Conservation (phyloP, 2,329 filamentous ascomycete species). For the Fusarium sp. region DNA sequence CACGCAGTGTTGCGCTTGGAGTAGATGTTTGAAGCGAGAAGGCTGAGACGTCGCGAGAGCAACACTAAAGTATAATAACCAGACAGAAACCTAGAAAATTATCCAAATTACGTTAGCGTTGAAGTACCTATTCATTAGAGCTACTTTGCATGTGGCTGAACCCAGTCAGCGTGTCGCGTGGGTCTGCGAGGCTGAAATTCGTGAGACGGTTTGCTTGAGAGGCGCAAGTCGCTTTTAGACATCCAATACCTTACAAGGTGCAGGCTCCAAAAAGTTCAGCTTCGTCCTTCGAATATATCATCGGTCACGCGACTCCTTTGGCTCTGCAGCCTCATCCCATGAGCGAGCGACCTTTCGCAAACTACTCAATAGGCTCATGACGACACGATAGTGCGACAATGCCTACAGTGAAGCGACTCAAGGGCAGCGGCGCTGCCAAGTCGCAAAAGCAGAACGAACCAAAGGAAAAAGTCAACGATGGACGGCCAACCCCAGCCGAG, state of each 20-base stretch:
- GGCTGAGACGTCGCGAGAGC: constrained; percentile 28
- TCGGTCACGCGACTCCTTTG: constrained; percentile 16
- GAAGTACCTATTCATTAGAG: constrained; percentile 13
- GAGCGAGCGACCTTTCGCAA: constrained; percentile 3
- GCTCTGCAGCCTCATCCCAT: constrained; percentile 12
- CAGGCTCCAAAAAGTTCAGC: constrained; percentile 20
- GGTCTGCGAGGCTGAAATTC: constrained; percentile 50
- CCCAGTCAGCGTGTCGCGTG: constrained; percentile 34
- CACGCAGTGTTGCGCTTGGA: constrained; percentile 7
- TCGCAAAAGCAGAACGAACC: constrained; percentile 46
- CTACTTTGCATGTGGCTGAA: constrained; percentile 31
- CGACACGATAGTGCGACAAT: constrained; percentile 48
- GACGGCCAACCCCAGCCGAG: constrained; percentile 65
- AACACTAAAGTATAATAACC: constrained; percentile 4
- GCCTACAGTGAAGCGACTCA: constrained; percentile 68
- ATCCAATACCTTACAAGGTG: constrained; percentile 6
- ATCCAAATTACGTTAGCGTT: too few relatives aligned
- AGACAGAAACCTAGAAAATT: background rate
- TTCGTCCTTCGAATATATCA: constrained; percentile 8
- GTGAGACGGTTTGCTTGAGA: constrained; percentile 29
- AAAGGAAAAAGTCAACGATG: constrained; percentile 51
- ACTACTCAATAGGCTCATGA: constrained; percentile 27
- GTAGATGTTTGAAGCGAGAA: constrained; percentile 27
- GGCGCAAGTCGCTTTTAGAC: constrained; percentile 30
- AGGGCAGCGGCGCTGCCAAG: constrained; percentile 58